These are phyloP conservation scores for Xylariaceae sp. DNA, from an alignment of 2,329 filamentous ascomycete species.

Conservation along the genomic window DNA sequence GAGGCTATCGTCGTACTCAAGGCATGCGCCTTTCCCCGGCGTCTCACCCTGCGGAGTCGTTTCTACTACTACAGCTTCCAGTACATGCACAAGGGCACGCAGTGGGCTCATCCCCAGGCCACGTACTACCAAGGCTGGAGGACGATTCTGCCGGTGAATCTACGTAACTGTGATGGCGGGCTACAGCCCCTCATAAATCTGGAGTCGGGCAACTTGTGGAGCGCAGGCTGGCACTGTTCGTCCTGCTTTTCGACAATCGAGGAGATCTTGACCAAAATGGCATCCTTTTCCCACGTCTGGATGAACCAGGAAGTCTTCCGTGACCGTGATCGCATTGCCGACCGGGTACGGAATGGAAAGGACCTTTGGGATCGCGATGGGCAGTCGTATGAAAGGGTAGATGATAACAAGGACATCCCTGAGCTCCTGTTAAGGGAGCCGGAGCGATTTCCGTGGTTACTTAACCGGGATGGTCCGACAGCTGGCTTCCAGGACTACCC, in stretches of 20 bases:
- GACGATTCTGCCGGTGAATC: slow-evolving; percentile 51
- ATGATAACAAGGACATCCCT: slow-evolving; percentile 51
- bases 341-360: slow-evolving; percentile 47
- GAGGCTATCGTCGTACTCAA: slow-evolving; percentile 46
- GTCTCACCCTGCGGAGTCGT: slow-evolving; percentile 47
- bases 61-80: slow-evolving; percentile 59
- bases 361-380: slow-evolving; percentile 52
- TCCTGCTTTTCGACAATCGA: slow-evolving; percentile 55
- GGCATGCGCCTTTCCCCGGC: slow-evolving; percentile 49
- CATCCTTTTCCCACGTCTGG: slow-evolving; percentile 51
- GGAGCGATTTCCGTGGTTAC: slow-evolving; percentile 43
- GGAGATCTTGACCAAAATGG: slow-evolving; percentile 53
- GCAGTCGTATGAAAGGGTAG: slow-evolving; percentile 46
- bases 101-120: slow-evolving; percentile 58
- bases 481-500: slow-evolving; percentile 48
- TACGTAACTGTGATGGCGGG: slow-evolving; percentile 47
- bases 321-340: slow-evolving; percentile 46
- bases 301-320: slow-evolving; percentile 49
- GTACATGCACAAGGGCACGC: slow-evolving; percentile 42
- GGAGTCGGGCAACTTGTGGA: slow-evolving; percentile 38
- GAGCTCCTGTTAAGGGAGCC: slow-evolving; percentile 39
- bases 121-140: slow-evolving; percentile 48
- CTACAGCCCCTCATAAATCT: slow-evolving; percentile 37
- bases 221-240: slow-evolving; percentile 54
- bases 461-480: slow-evolving; percentile 42